These are phyloP conservation scores for Trypanosoma vivax DNA, from an alignment of 208 protist species.

Conservation along the genomic window DNA sequence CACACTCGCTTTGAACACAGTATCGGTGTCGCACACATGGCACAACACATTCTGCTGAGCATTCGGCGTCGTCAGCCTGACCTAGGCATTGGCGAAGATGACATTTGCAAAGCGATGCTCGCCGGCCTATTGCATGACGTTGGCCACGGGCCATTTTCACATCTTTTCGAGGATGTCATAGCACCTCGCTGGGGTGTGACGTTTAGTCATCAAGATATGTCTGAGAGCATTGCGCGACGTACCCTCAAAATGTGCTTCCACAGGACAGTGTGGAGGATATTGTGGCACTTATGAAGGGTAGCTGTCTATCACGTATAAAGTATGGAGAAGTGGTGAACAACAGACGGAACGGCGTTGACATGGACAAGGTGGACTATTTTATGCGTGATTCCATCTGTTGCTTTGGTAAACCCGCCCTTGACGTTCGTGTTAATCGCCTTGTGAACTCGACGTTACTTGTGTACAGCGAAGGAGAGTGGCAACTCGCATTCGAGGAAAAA, in stretches of 20 bases:
- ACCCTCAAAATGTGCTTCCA: conserved; percentile 38
- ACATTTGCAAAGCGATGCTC: conserved; percentile 84
- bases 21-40: conserved; percentile 93
- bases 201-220: conserved; percentile 87
- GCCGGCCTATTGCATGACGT: conserved; percentile 95
- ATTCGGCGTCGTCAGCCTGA: conserved; percentile 86
- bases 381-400: conserved; percentile 90
- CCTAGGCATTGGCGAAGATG: conserved; percentile 78
- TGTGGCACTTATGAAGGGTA: conserved; percentile 58
- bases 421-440: conserved; percentile 80
- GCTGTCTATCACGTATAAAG: conserved; percentile 19
- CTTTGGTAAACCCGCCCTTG: conserved; percentile 83
- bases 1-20: conserved; percentile 96
- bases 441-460: conserved; percentile 80
- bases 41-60: conserved; percentile 67
- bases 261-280: conserved; percentile 54
- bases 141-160: conserved; percentile 95
- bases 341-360: conserved; percentile 93
- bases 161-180: conserved; percentile 94
- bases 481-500: conserved; percentile 84
- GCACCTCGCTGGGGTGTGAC: conserved; percentile 42
- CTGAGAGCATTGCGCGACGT: conserved; percentile 52
- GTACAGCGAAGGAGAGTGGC: conserved; percentile 70
- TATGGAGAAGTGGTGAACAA: conserved; percentile 84
- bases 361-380: conserved; percentile 97